These are phyloP conservation scores for Paraglomus brasilianum DNA, from an alignment of 192 early-diverging fungal genomes.

Conservation along the genomic window DNA sequence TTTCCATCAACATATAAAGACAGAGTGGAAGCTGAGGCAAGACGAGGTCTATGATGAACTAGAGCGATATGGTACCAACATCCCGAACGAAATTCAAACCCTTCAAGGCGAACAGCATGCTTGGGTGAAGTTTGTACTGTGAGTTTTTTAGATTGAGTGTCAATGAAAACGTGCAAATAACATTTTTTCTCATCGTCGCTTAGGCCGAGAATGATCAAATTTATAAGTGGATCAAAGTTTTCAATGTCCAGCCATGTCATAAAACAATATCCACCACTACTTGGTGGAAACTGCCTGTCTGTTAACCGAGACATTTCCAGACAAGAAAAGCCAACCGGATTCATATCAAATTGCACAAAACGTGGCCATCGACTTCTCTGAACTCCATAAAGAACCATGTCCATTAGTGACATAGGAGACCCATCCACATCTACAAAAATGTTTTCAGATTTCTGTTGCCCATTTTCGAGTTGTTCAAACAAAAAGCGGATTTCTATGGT, in stretches of 20 bases:
- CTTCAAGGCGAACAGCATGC: conserved; percentile 47
- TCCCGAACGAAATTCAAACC: conserved; percentile 52
- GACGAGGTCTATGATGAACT: conserved; percentile 58
- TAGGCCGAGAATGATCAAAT: conserved; percentile 48
- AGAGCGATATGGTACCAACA: conserved; percentile 69
- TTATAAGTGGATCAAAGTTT: conserved; percentile 44
- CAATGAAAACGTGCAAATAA: conserved; percentile 46
- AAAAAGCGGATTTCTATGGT: conserved; percentile 54
- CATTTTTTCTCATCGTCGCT: conserved; percentile 49
- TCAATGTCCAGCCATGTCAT: conserved; percentile 63
- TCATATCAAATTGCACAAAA: conserved; percentile 63
- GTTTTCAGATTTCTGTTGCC: conserved; percentile 38
- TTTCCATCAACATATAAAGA: conserved; percentile 64
- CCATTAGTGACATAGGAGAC: conserved; percentile 37
- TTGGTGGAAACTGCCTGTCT: conserved; percentile 55
- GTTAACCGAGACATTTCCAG: conserved; percentile 46
- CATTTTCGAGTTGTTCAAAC: conserved; percentile 49
- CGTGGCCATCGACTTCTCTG: conserved; percentile 56
- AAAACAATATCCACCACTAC: conserved; percentile 56
- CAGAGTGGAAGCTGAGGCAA: conserved; percentile 47
- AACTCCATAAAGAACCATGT: conserved; percentile 53
- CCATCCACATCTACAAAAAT: conserved; percentile 39
- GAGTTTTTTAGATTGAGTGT: conserved; percentile 46
- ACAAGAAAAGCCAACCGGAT: conserved; percentile 33
- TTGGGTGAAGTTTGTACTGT: conserved; percentile 47